phyloP scores from a whole-genome alignment of 2,329 filamentous ascomycete species.

The Diaporthe velutina region DNA sequence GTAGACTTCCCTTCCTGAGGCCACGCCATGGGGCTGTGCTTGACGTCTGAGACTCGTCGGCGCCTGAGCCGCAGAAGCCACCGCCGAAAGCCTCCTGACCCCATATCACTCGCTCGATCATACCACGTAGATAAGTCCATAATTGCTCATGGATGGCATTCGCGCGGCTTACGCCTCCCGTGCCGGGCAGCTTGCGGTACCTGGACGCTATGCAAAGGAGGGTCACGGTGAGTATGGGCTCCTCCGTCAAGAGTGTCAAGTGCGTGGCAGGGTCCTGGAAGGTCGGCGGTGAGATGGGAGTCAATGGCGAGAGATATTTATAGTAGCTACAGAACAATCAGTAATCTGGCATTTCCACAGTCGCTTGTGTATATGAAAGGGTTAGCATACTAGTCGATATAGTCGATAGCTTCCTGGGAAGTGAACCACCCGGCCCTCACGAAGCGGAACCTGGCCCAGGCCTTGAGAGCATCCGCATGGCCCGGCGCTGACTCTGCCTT shows the following conservation, averaged over 20 bases:
- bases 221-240: slow-evolving; percentile 92
- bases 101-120: slow-evolving; percentile 96
- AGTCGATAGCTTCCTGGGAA: slow-evolving; percentile 90
- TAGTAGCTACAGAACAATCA: slow-evolving; percentile 76
- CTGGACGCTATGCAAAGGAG: slow-evolving; percentile 92
- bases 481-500: slow-evolving; percentile 60
- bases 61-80: slow-evolving; percentile 83
- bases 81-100: slow-evolving; percentile 96
- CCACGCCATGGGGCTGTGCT: slow-evolving; percentile 79
- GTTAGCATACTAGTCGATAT: slow-evolving; percentile 84
- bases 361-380: not conserved
- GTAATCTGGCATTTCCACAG: not conserved
- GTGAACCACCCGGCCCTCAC: slow-evolving; percentile 98
- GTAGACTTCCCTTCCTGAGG: slow-evolving; percentile 81
- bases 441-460: slow-evolving; percentile 94
- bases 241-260: slow-evolving; percentile 83
- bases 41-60: slow-evolving; percentile 71
- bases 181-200: slow-evolving; percentile 83
- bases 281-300: slow-evolving; percentile 92
- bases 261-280: slow-evolving; percentile 88
- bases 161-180: slow-evolving; percentile 85
- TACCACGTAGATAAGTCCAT: slow-evolving; percentile 93
- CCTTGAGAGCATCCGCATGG: slow-evolving; percentile 79
- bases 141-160: slow-evolving; percentile 95
- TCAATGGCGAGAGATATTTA: slow-evolving; percentile 88